Conservation (phyloP, 352 stramenopile genomes). For the Phytophthora cactorum region DNA sequence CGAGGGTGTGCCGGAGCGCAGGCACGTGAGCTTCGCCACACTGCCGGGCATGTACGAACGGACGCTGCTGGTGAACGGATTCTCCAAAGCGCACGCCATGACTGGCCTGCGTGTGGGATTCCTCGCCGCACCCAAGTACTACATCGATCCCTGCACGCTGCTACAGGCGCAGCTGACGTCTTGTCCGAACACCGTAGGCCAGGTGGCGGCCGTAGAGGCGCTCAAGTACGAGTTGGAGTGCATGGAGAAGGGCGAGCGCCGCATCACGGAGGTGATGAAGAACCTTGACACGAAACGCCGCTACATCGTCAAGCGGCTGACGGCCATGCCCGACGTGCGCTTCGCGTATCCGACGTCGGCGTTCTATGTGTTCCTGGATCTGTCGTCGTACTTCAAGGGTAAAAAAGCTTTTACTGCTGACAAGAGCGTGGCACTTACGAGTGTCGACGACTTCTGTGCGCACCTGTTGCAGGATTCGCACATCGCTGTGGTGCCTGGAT, state of each 20-base stretch:
- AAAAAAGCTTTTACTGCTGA: constrained; percentile 47
- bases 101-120: constrained; percentile 95
- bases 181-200: constrained; percentile 93
- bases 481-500: constrained; percentile 94
- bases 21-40: constrained; percentile 72
- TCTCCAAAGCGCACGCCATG: constrained; percentile 93
- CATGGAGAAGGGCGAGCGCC: constrained; percentile 45
- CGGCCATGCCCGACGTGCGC: constrained; percentile 82
- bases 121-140: constrained; percentile 73
- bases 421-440: constrained; percentile 52
- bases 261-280: constrained; percentile 57
- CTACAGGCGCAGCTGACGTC: constrained; percentile 96
- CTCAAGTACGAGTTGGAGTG: constrained; percentile 85
- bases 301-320: constrained; percentile 86
- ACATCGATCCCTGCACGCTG: constrained; percentile 88
- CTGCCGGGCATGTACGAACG: constrained; percentile 88
- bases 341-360: constrained; percentile 91
- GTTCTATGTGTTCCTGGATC: constrained; percentile 96
- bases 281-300: constrained; percentile 89
- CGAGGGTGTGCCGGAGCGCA: constrained; percentile 53
- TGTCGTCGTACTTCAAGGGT: constrained; percentile 77
- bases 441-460: constrained; percentile 83
- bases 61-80: constrained; percentile 75
- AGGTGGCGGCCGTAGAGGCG: constrained; percentile 91
- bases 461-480: constrained; percentile 92